Base-by-base conservation (phyloP, 495 filamentous ascomycete genomes). In the Penicillium subrubescens region DNA sequence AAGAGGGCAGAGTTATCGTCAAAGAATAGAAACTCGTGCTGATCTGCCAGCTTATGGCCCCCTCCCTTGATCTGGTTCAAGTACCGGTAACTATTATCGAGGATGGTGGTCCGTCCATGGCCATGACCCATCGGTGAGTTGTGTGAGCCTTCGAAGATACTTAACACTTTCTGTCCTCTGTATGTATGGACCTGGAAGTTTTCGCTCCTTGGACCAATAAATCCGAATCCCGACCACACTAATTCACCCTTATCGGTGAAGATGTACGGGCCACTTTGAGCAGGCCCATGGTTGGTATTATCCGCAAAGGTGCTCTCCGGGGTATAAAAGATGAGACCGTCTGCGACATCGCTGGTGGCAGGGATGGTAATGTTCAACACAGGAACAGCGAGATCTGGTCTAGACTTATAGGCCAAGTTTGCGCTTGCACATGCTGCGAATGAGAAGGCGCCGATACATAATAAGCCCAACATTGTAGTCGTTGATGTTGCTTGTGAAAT, bases 351-450 rank as follows among this genome's bases (percentile, higher is more conserved):
- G 43, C 71, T 64, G 35, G 79, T 73, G 2, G 79, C 77, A 23
- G 76, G 74, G 33, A 82, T 81, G n/a, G 79, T 83, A 63, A 84
- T 83, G 44, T 84, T 83, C 39, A 84, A 67, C 3, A 68, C 72
- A n/a, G 81, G 81, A 11, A 78, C 77, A 27, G 81, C 76, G 8
- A 83, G 71, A 60, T 82, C 82, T 1, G 79, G 69, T 39, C 81
- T 79, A 14, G 80, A 83, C 41, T 76, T 77, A 69, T 57, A 67
- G n/a, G 64, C 65, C 10, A 67, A 25, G 25, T 67, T 67, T 39
- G 61, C 65, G 21, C 51, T 41, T 10, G 43, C 41, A n/a, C 33
- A 67, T 23, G 23, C 25, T 50, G 21, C 11, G 11, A 14, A 25
- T 27, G 21, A 27, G 46, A 50, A 50, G 4, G 37, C 15, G 5